Base-by-base conservation (phyloP, 371 early-diverging fungal genomes). In the Blakeslea trispora region DNA sequence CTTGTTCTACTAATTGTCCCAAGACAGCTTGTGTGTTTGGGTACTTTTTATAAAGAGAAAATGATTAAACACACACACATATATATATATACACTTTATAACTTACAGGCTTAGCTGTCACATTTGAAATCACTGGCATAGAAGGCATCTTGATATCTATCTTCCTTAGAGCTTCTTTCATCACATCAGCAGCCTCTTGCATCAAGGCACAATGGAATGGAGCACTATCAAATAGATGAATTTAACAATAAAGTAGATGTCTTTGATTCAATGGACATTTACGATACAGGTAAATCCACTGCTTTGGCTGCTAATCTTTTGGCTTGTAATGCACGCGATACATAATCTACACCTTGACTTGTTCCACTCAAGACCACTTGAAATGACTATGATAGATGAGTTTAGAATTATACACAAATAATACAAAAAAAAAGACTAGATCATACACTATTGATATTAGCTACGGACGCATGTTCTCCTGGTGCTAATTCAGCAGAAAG, bases 161-260 rank as follows among this genome's bases (percentile, higher is more conserved):
- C 8, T 67, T 71, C 17, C 73, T 81, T 22, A 97, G 75, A 3
- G 88, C 90, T 14, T 82, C 75, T 44, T 76, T 77, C 86, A 97
- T 87, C 10, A 64, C 81, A 35, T 84, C 81, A 0, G 91, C 89
- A 3, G 97, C 96, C 14, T 93, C 90, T 35, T 79, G 70, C 94
- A 97, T 93, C 50, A 97, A 68, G 18, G 81, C 79, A 67, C 95
- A 94, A 72, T 97, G 98, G 64, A 97, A 97, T 2, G 97, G 98
- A 10, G 95, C 98, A 2, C 85, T 85, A 64, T 28, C 3, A 28
- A 28, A 28, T 5, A 28, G 7, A 28, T 2, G 17, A 18, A 2
- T 8, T 15, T 21, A 24, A 15, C 22, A 23, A 35, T 35, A 4
- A 17, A 22, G 17, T 39, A 13, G 34, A 1, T 41, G 35, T 15